Evolutionary conservation across 306 rosid species (phyloP), one percentile per base, ranked within the genome.

Genomic region (Morella rubra): DNA sequence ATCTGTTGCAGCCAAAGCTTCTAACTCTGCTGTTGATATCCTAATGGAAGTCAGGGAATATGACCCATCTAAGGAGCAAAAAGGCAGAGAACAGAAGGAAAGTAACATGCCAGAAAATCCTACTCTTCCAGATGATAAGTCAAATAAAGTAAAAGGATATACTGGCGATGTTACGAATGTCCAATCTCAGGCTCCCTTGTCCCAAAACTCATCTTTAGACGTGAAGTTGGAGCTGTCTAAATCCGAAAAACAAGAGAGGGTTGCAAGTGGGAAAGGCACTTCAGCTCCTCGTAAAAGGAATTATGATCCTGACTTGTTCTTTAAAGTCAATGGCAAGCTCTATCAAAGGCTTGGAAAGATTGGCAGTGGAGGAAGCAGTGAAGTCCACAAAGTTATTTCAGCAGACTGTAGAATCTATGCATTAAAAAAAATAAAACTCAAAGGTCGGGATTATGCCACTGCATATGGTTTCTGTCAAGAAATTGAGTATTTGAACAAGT

Each of bases 301-400:
- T 52, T 90, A 95, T 71, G 98, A 95, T 58, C 97, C 97, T 12
- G 96, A 95, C 82, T 79, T 92, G 81, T 95, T 95, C 81, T 92
- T 90, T 64, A 92, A 95, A 85, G 98, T 95, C 47, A 95, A 89
- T 66, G 97, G 97, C 62, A 92, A 92, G 90, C 97, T 95, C 40
- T 95, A 92, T 88, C 98, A 95, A 82, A 88, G 97, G 86, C 98
- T 95, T 46, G 98, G 98, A 59, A 95, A 95, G 91, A 95, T 95
- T 81, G 98, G 98, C 1, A 95, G 97, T 51, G 98, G 98, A 42
- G 98, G 98, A 85, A 95, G 97, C 86, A 95, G 97, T 86, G 98
- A 95, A 85, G 97, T 95, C 41, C 97, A 95, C 91, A 95, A 95
- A 87, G 98, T 95, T 73, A 95, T 95, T 81, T 95, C 97, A 78